These are phyloP conservation scores for Cyclanthera cordifolia DNA, from an alignment of 306 rosid species.

Conservation along the genomic window DNA sequence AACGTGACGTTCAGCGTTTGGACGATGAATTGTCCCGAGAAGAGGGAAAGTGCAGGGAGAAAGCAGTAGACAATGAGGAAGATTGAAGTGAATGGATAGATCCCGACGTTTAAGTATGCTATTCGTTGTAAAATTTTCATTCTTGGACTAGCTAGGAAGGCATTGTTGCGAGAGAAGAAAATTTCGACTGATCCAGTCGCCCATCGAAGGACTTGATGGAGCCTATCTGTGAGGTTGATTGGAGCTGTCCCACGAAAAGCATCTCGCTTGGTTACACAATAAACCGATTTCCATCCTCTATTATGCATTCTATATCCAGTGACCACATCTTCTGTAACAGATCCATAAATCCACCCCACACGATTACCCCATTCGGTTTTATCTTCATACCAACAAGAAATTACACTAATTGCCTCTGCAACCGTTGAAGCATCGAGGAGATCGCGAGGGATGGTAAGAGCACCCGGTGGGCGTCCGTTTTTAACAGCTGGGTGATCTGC, in stretches of 20 bases:
- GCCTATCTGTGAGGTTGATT: constrained; percentile 81
- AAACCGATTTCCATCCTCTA: constrained; percentile 91
- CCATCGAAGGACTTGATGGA: constrained; percentile 95
- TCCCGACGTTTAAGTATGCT: constrained; percentile 93
- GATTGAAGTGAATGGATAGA: constrained; percentile 88
- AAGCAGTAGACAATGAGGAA: constrained; percentile 93
- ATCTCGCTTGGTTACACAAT: constrained; percentile 89
- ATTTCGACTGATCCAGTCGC: constrained; percentile 97
- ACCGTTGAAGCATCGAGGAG: constrained; percentile 90
- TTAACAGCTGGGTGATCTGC: constrained; percentile 97
- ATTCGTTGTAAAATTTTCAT: constrained; percentile 78
- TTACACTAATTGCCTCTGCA: constrained; percentile 91
- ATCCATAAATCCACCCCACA: constrained; percentile 96
- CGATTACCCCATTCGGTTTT: constrained; percentile 96
- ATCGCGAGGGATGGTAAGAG: constrained; percentile 68
- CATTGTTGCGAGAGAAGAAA: constrained; percentile 92
- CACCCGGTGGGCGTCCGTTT: constrained; percentile 87
- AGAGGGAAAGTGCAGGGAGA: constrained; percentile 91
- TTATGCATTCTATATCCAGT: constrained; percentile 97
- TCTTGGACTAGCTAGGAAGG: constrained; percentile 64
- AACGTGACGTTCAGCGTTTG: constrained; percentile 75
- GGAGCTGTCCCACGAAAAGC: constrained; percentile 98
- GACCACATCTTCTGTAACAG: constrained; percentile 96
- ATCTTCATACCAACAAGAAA: constrained; percentile 97
- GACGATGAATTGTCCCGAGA: constrained; percentile 93